A percentile compares a stretch with the other conserved stretches of the same genome.
phyloP scores from a whole-genome alignment of 2,329 filamentous ascomycete species.

The Fusarium begoniae region DNA sequence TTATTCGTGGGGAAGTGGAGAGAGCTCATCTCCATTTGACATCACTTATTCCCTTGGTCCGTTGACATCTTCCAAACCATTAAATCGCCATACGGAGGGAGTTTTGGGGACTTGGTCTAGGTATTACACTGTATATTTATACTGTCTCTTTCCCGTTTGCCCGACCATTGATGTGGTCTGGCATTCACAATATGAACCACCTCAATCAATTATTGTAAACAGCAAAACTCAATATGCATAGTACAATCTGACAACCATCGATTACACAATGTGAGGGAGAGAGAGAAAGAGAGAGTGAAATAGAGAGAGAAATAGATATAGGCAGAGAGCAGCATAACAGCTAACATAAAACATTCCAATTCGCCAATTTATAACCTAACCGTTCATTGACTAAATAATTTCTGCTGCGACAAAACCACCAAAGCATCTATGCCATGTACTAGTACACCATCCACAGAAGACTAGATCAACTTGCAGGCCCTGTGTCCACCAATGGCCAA shows the following conservation, averaged over 20 bases:
- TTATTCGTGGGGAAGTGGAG: slow-evolving; percentile 27
- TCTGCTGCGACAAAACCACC: slow-evolving; percentile 19
- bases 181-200: not conserved
- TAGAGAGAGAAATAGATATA: too few species aligned
- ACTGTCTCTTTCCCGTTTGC: not conserved
- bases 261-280: not conserved
- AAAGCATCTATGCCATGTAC: slow-evolving; percentile 32
- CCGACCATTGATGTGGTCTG: not conserved
- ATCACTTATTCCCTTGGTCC: slow-evolving; percentile 1
- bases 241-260: not conserved
- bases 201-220: not conserved
- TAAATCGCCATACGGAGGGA: not conserved
- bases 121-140: not conserved
- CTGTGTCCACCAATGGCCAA: not conserved
- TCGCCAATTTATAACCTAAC: slow-evolving; percentile 24
- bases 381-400: slow-evolving; percentile 7
- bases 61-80: not conserved
- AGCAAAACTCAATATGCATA: not conserved
- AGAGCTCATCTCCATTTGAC: not conserved
- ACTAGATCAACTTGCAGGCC: slow-evolving; percentile 13
- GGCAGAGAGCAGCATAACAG: not conserved
- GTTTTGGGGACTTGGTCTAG: not conserved
- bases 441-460: slow-evolving; percentile 26
- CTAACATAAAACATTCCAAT: slow-evolving; percentile 22
- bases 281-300: too few species aligned